phyloP scores from a whole-genome alignment of 2,329 filamentous ascomycete species.

The Penicillium occitanis region DNA sequence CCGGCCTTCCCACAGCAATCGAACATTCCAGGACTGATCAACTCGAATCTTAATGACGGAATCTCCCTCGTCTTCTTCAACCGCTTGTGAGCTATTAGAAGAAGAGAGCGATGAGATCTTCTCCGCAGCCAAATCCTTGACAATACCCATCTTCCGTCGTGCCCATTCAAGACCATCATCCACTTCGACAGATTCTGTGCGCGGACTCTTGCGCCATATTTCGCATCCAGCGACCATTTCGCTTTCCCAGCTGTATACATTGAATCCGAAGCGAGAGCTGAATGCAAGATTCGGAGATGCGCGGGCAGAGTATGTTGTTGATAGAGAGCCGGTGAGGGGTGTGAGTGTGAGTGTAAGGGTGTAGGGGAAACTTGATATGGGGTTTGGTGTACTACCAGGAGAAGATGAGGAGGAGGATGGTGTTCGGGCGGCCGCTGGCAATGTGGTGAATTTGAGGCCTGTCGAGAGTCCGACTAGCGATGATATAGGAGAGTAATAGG shows the following conservation, averaged over 20 bases:
- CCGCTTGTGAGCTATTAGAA: constrained; percentile 20
- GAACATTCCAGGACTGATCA: constrained; percentile 83
- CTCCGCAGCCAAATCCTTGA: constrained; percentile 27
- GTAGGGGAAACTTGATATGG: constrained; percentile 75
- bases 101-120: constrained; percentile 24
- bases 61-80: constrained; percentile 50
- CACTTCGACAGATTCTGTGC: constrained; percentile 27
- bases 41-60: constrained; percentile 88
- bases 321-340: constrained; percentile 90
- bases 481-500: constrained; percentile 94
- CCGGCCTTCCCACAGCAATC: constrained; percentile 87
- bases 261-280: constrained; percentile 92
- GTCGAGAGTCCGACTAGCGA: constrained; percentile 90
- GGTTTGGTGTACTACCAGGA: constrained; percentile 28
- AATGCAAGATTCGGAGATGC: constrained; percentile 80
- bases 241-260: constrained; percentile 97
- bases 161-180: constrained; percentile 47
- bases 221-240: constrained; percentile 90
- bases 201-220: constrained; percentile 69
- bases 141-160: constrained; percentile 38
- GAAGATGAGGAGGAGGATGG: constrained; percentile 22
- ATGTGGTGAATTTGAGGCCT: constrained; percentile 83
- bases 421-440: constrained; percentile 56
- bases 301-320: constrained; percentile 86
- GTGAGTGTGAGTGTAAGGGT: constrained; percentile 92